Evolutionary conservation across 176 grass and related monocot genomes (phyloP).

Genomic region (Olyra latifolia): DNA sequence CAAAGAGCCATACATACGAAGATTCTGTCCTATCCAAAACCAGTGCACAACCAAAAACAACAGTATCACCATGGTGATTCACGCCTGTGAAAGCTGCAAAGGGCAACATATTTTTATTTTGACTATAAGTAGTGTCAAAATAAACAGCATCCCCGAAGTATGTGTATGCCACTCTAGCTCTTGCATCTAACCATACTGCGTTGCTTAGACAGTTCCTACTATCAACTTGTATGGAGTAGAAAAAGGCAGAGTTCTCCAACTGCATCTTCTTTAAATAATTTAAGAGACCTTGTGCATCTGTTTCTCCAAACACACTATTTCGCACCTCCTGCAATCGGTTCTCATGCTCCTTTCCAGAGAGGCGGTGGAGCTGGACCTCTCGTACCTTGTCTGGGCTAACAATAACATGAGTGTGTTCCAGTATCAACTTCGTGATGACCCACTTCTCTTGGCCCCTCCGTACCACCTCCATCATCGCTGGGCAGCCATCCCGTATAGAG

Average conservation of each 20-base stretch:
- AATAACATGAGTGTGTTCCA: conserved; percentile 88
- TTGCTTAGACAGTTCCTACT: conserved; percentile 74
- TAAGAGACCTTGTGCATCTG: conserved; percentile 55
- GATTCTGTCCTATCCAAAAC: conserved; percentile 71
- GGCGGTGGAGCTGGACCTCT: conserved; percentile 63
- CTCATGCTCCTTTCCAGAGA: conserved; percentile 73
- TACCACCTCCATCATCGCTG: conserved; percentile 96
- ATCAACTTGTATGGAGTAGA: conserved; percentile 74
- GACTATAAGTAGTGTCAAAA: conserved; percentile 74
- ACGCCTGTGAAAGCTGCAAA: conserved; percentile 77
- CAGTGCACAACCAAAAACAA: conserved; percentile 90
- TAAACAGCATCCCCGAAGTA: conserved; percentile 92
- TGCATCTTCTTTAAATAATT: conserved; percentile 80
- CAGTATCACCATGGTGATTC: conserved; percentile 79
- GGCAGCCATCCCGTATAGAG: conserved; percentile 91
- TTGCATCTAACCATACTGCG: conserved; percentile 90
- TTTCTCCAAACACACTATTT: conserved; percentile 73
- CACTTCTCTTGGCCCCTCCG: conserved; percentile 60
- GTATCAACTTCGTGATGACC: conserved; percentile 73
- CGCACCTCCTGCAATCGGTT: conserved; percentile 63
- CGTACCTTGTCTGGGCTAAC: conserved; percentile 67
- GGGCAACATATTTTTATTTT: conserved; percentile 76
- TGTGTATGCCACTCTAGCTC: conserved; percentile 73
- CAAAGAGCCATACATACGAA: conserved; percentile 79
- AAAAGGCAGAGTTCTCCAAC: conserved; percentile 70